phyloP scores from a whole-genome alignment of 2,329 filamentous ascomycete genomes.

The Harringtonia aguacate region DNA sequence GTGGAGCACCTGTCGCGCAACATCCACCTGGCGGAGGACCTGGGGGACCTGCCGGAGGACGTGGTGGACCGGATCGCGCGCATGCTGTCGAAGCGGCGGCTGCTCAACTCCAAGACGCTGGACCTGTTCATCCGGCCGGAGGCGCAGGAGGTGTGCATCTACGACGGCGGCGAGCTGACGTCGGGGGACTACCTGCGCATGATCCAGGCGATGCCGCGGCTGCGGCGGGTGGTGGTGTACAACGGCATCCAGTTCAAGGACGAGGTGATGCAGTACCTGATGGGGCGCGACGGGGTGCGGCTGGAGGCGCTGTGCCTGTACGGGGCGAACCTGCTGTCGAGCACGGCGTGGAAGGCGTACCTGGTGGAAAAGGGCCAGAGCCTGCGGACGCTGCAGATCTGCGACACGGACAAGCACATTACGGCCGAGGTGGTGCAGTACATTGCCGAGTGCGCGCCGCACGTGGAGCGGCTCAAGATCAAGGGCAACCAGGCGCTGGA shows the following conservation, averaged over 20 bases:
- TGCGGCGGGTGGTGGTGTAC: slow-evolving; percentile 63
- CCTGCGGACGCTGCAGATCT: slow-evolving; percentile 63
- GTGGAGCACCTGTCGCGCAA: slow-evolving; percentile 53
- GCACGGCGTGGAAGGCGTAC: slow-evolving; percentile 62
- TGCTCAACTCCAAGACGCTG: slow-evolving; percentile 42
- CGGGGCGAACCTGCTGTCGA: slow-evolving; percentile 72
- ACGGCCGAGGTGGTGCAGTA: slow-evolving; percentile 55
- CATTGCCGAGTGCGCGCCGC: slow-evolving; percentile 55
- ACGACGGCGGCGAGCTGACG: slow-evolving; percentile 53
- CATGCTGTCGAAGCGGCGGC: slow-evolving; percentile 48
- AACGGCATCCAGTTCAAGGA: slow-evolving; percentile 93
- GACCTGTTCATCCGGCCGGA: slow-evolving; percentile 45
- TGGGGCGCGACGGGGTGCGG: slow-evolving; percentile 56
- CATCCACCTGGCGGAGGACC: slow-evolving; percentile 48
- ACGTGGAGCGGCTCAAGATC: slow-evolving; percentile 67
- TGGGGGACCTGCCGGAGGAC: slow-evolving; percentile 46
- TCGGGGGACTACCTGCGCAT: slow-evolving; percentile 71
- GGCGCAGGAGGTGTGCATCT: slow-evolving; percentile 41
- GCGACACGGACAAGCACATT: slow-evolving; percentile 75
- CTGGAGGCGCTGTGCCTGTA: slow-evolving; percentile 70
- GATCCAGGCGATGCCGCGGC: slow-evolving; percentile 60
- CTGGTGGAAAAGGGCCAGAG: slow-evolving; percentile 54
- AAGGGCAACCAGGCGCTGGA: slow-evolving; percentile 68
- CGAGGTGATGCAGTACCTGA: slow-evolving; percentile 67
- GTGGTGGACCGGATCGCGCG: slow-evolving; percentile 49